Evolutionary conservation across 768 basidiomycete species (phyloP), one percentile per base, ranked within the genome.

Genomic region (Kwoniella newhampshirensis): DNA sequence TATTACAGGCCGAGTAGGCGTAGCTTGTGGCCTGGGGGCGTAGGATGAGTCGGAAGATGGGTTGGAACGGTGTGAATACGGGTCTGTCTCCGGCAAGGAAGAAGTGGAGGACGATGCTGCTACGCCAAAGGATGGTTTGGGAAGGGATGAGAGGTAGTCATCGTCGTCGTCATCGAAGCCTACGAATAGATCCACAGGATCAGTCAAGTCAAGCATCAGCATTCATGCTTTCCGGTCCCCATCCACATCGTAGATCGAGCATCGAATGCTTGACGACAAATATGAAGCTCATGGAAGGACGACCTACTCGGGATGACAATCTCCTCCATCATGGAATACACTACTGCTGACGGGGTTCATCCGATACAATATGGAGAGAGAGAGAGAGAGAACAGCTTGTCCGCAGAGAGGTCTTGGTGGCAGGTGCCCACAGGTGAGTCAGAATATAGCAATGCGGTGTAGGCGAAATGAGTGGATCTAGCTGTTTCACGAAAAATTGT

Each of bases 1-100:
- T 21, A 65, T 25, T 7, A 25, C 41, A 3, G 70, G 70, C 32
- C 67, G 41, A 13, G 40, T 59, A 8, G 66, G 66, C 1, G 66
- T 58, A 36, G 49, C n/a, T 7, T 54, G 54, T 26, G 41, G 20
- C 44, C 48, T 51, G 27, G 62, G 35, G 41, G 30, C 32, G 35
- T 47, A 40, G 30, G 63, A 30, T 21, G 49, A 45, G 26, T 60
- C 59, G 13, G 48, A 30, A 7, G 67, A 63, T 17, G 64, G 54
- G 42, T 62, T 56, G 17, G 57, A 39, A 2, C 57, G 60, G 44
- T 63, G 60, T 3, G 50, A 39, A n/a, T 40, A 49, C 13, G 55
- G 42, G 20, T 41, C 56, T 15, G 50, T 30, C 11, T 67, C 66
- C 28, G 55, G 55, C n/a, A 67, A 37, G 15, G 66, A 67, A 3